phyloP scores from a whole-genome alignment of 208 protist species.

The Leishmania mexicana region DNA sequence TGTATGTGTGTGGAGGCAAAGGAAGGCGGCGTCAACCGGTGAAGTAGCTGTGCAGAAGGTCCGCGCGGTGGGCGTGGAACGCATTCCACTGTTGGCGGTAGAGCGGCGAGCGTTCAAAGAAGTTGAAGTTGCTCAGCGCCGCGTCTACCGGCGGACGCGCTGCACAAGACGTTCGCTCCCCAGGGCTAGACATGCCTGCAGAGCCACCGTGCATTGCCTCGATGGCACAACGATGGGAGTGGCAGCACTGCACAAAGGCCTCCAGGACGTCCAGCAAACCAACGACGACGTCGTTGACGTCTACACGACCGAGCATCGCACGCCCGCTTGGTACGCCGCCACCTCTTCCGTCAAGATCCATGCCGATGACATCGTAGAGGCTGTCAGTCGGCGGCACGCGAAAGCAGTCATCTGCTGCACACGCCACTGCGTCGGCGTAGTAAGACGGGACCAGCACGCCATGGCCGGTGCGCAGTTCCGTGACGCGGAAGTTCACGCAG shows the following conservation, averaged over 20 bases:
- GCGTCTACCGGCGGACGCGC: background rate
- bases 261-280: constrained; percentile 15
- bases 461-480: constrained; percentile 47
- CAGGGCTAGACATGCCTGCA: background rate
- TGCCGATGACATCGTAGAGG: background rate
- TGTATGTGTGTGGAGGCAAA: background rate
- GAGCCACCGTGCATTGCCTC: background rate
- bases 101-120: constrained; percentile 20
- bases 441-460: constrained; percentile 48
- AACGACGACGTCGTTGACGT: background rate
- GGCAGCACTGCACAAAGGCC: constrained; percentile 27
- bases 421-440: background rate
- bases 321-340: background rate
- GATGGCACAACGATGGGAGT: constrained; percentile 1
- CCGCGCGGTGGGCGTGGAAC: constrained; percentile 15
- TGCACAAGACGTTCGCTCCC: background rate
- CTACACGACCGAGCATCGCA: background rate
- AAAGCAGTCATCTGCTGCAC: constrained; percentile 12
- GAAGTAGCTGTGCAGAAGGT: constrained; percentile 2
- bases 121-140: constrained; percentile 9
- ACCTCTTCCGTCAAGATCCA: background rate
- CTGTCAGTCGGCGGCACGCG: background rate
- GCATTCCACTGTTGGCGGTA: constrained; percentile 19
- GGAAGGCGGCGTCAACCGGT: background rate
- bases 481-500: constrained; percentile 36